Base-by-base conservation (phyloP, 179 eudicot species). In the Spinacia oleracea region DNA sequence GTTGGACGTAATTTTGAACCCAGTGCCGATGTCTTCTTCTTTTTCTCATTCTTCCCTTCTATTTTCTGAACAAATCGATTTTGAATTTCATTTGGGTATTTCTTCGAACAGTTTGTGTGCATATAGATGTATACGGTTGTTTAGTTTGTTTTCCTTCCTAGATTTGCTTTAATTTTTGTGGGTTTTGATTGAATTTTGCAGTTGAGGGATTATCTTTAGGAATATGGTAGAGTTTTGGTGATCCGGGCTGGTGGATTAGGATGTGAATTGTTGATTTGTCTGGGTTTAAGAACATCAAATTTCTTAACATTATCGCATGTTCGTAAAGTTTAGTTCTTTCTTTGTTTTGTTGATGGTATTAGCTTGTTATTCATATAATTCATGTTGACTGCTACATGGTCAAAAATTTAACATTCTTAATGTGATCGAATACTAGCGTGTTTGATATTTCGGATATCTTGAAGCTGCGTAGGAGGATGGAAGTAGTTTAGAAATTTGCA, bases 231-330 rank as follows among this genome's bases (percentile, higher is more conserved):
- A 70, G 83, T 93, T 43, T 83, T 93, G 91, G 98, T 93, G 72
- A 97, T 94, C 51, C 97, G 98, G 34, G 98, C 97, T 45, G 98
- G 97, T 84, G 97, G 97, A 18, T 84, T 94, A 83, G 97, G 97
- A 15, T 94, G 98, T 79, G 97, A 94, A 83, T 86, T 93, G 82
- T 84, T 94, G 18, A 94, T 60, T 82, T 94, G 35, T 86, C 98
- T 38, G 98, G 98, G 67, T 94, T 94, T 74, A 81, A 80, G 6
- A 51, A n/a, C 56, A 15, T 21, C n/a, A 18, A 51, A 51, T 51
- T 51, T 51, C 56, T 51, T 3, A 51, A 2, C 0, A 10, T 51
- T 4, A 10, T 3, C 15, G 50, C 50, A 14, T n/a, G n/a, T 10
- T 46, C 50, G 15, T 14, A 46, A 46, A 46, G 12, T 15, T 51